These are phyloP conservation scores for Thraustochytrium sp. DNA, from an alignment of 352 stramenopile species.

Conservation along the genomic window DNA sequence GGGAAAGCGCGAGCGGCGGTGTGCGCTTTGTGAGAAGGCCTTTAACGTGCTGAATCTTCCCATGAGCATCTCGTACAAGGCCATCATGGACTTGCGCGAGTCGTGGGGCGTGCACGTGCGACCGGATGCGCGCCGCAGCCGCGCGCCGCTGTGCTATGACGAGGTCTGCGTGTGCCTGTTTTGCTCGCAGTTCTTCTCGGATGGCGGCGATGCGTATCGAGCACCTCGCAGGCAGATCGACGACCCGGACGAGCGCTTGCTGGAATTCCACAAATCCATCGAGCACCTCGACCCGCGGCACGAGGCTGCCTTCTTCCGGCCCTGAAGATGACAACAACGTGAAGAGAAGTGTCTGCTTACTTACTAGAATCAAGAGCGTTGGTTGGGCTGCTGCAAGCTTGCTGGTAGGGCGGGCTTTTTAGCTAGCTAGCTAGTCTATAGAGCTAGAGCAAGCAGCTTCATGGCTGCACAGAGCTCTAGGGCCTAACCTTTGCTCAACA, in stretches of 20 bases:
- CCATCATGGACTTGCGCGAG: slow-evolving; percentile 34
- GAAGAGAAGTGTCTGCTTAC: too few species aligned
- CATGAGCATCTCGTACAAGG: slow-evolving; percentile 37
- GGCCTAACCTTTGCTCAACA: too few species aligned
- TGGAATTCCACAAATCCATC: slow-evolving; percentile 12
- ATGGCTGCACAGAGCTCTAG: too few species aligned
- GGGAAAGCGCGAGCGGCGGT: neutral
- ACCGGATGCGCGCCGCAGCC: neutral
- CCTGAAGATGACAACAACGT: too few species aligned
- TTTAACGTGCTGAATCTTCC: slow-evolving; percentile 42
- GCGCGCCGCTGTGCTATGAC: slow-evolving; percentile 38
- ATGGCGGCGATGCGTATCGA: neutral
- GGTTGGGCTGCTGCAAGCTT: too few species aligned
- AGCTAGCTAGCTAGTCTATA: too few species aligned
- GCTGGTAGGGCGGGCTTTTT: too few species aligned
- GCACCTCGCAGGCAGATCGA: neutral
- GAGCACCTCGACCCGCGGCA: slow-evolving; percentile 9
- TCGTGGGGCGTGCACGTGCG: slow-evolving; percentile 12
- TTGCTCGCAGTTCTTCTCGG: slow-evolving; percentile 45
- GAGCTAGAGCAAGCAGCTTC: too few species aligned
- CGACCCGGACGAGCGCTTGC: neutral
- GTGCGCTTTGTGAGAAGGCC: slow-evolving; percentile 16
- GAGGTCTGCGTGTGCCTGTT: slow-evolving; percentile 42
- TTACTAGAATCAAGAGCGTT: too few species aligned
- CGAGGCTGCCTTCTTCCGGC: neutral